These are phyloP conservation scores for Ogataea thermomethanolica DNA, from an alignment of 805 yeast genomes.

Conservation along the genomic window DNA sequence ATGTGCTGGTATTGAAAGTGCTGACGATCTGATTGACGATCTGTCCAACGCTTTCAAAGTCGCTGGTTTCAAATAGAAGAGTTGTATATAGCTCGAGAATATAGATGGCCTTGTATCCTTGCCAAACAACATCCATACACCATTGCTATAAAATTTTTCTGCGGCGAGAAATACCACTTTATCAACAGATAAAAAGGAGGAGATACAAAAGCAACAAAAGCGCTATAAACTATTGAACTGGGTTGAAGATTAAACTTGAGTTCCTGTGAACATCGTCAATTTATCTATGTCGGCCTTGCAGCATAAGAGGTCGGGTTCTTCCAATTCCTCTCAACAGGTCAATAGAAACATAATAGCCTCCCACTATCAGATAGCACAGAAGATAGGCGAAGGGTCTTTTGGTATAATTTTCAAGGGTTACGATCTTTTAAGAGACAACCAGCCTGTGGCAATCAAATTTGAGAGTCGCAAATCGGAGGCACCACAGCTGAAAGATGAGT, in stretches of 20 bases:
- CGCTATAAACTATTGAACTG: conserved; percentile 1
- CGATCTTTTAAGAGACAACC: conserved; percentile 57
- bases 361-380: conserved; percentile 77
- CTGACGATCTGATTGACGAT: conserved; percentile 78
- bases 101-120: no score
- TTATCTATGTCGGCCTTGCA: conserved; percentile 7
- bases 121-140: not conserved
- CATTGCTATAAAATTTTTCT: conserved; percentile 11
- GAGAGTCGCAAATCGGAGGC: conserved; percentile 81
- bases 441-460: conserved; percentile 72
- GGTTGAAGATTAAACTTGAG: not conserved
- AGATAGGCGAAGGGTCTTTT: conserved; percentile 85
- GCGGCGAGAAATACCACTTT: conserved; percentile 6
- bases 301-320: conserved; percentile 18
- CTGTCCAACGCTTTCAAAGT: conserved; percentile 63
- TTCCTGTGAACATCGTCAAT: conserved; percentile 3
- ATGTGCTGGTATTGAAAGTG: conserved; percentile 87
- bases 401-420: conserved; percentile 83
- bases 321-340: conserved; percentile 20
- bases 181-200: conserved; percentile 11
- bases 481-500: conserved; percentile 79
- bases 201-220: conserved; percentile 7
- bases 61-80: conserved; percentile 49
- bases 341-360: conserved; percentile 41
- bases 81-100: not conserved